Percentiles rank a stretch among this genome's conserved stretches.
Evolutionary conservation across 1,284 basidiomycete genomes (phyloP).

Genomic region (Ustilago shanxiensis): DNA sequence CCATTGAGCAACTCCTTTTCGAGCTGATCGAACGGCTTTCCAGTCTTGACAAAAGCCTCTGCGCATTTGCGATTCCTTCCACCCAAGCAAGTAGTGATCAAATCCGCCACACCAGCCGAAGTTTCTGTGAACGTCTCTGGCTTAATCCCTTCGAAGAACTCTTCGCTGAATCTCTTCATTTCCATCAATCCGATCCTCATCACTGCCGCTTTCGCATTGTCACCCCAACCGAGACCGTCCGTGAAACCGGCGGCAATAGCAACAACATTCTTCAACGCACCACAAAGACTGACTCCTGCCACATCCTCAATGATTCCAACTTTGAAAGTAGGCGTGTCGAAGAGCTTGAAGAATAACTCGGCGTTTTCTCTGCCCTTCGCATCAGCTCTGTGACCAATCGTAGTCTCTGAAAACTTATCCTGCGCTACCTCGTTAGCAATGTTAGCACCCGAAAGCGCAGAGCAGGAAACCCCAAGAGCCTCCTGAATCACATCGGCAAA

Average conservation of each 20-base stretch:
- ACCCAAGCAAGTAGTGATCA: slow-evolving; percentile 75
- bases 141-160: slow-evolving; percentile 74
- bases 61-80: slow-evolving; percentile 74
- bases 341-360: slow-evolving; percentile 70
- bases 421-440: slow-evolving; percentile 75
- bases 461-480: slow-evolving; percentile 73
- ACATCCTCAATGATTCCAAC: slow-evolving; percentile 75
- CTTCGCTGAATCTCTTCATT: slow-evolving; percentile 72
- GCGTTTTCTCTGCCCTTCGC: slow-evolving; percentile 51
- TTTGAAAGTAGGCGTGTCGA: slow-evolving; percentile 73
- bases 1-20: slow-evolving; percentile 75
- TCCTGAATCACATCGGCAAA: slow-evolving; percentile 75
- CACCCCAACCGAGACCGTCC: slow-evolving; percentile 75
- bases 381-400: slow-evolving; percentile 73
- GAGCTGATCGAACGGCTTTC: slow-evolving; percentile 74
- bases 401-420: slow-evolving; percentile 74
- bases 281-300: slow-evolving; percentile 74
- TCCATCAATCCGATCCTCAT: slow-evolving; percentile 73
- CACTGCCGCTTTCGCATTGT: slow-evolving; percentile 76
- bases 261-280: slow-evolving; percentile 75
- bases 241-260: slow-evolving; percentile 75
- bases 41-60: slow-evolving; percentile 74
- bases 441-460: slow-evolving; percentile 75
- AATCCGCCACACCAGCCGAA: slow-evolving; percentile 74
- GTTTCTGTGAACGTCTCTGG: slow-evolving; percentile 74